Evolutionary conservation across 306 rosid species (phyloP).

Genomic region (Cucurbita ficifolia): DNA sequence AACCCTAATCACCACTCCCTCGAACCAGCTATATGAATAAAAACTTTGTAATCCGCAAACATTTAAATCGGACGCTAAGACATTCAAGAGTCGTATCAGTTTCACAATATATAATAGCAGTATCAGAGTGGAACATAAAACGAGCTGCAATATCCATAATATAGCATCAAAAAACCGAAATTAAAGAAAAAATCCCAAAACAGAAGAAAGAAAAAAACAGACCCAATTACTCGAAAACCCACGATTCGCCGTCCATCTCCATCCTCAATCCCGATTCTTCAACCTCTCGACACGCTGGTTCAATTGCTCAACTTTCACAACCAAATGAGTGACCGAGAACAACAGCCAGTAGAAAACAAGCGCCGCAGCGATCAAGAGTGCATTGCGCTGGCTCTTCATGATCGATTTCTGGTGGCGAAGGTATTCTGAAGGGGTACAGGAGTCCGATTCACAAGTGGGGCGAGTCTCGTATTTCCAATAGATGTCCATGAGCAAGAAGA

Average conservation of each 20-base stretch:
- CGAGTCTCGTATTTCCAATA: conserved; percentile 91
- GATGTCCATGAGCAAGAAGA: conserved; percentile 80
- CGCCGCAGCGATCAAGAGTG: conserved; percentile 77
- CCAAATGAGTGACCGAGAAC: conserved; percentile 76
- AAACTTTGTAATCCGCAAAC: not conserved
- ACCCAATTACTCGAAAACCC: not conserved
- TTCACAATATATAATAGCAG: not conserved
- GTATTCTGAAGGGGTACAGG: conserved; percentile 67
- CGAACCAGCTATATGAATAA: not conserved
- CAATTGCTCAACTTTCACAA: conserved; percentile 59
- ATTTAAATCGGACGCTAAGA: not conserved
- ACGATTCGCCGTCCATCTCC: not conserved
- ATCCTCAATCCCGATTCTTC: conserved; percentile 60
- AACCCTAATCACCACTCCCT: not conserved
- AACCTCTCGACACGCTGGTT: conserved; percentile 75
- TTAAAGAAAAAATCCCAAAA: not conserved
- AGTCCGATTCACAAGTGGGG: conserved; percentile 56
- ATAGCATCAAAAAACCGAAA: not conserved
- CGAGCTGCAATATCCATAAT: not conserved
- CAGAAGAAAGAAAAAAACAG: not conserved
- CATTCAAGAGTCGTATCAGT: not conserved
- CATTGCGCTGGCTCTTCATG: conserved; percentile 98
- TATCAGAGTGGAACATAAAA: not conserved
- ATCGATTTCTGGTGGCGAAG: conserved; percentile 95
- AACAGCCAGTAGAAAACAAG: conserved; percentile 84